A percentile compares a stretch with the other conserved stretches of the same genome.
phyloP scores from a whole-genome alignment of 441 rosid genomes.

The Eutrema salsugineum region DNA sequence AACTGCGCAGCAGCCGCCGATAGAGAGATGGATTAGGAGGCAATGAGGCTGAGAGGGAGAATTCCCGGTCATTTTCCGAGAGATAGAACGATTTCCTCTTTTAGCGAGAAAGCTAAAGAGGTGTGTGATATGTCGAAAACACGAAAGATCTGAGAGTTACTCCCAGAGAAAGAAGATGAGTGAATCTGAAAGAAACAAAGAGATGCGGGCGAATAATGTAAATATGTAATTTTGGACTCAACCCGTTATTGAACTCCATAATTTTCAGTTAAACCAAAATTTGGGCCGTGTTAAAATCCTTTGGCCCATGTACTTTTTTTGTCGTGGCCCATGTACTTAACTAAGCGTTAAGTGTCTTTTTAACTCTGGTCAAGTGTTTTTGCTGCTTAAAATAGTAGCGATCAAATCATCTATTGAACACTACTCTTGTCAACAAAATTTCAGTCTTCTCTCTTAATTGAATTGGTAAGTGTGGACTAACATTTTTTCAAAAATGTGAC shows the following conservation, averaged over 20 bases:
- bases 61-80: not conserved
- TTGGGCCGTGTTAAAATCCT: not conserved
- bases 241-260: not conserved
- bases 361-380: too few species aligned
- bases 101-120: not conserved
- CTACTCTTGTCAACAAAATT: not conserved
- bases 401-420: not conserved
- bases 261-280: not conserved
- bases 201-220: not conserved
- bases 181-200: not conserved
- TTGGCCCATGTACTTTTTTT: too few species aligned
- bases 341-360: too few species aligned
- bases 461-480: not conserved
- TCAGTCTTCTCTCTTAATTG: not conserved
- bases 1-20: not conserved
- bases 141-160: not conserved
- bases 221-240: not conserved
- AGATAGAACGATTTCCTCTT: not conserved
- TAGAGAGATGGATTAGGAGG: slow-evolving; percentile 6
- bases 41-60: not conserved
- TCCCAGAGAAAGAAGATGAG: not conserved
- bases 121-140: not conserved
- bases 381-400: too few species aligned
- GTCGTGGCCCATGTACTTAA: too few species aligned
- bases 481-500: not conserved